Percentiles rank a stretch among this genome's conserved stretches.
phyloP scores from a whole-genome alignment of 2,329 filamentous ascomycete genomes.

The Stemphylium lycopersici region DNA sequence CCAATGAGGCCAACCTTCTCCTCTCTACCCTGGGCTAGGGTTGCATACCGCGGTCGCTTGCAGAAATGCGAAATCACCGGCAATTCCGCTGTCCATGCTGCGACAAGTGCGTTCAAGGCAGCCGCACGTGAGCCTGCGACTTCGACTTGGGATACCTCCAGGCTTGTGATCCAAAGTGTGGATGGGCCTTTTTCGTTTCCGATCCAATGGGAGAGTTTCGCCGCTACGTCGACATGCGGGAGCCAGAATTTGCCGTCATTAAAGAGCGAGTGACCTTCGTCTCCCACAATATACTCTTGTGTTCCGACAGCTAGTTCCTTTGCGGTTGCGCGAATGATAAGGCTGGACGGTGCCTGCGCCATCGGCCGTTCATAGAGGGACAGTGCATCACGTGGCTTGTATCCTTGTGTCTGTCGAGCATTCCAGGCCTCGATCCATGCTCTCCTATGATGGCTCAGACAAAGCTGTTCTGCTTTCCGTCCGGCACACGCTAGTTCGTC shows the following conservation, averaged over 20 bases:
- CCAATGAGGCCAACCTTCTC: conserved; percentile 21
- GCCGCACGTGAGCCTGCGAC: conserved; percentile 14
- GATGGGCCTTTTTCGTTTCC: not conserved
- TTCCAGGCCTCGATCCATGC: not conserved
- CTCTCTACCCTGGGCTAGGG: not conserved
- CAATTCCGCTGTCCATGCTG: conserved; percentile 18
- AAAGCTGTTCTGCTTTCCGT: not conserved
- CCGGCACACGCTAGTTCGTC: not conserved
- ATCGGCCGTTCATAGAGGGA: not conserved
- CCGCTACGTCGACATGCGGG: conserved; percentile 1
- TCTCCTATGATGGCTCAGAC: not conserved
- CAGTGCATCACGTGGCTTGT: not conserved
- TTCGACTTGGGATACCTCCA: not conserved
- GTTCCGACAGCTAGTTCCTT: not conserved
- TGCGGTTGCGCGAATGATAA: not conserved
- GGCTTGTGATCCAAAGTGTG: conserved; percentile 16
- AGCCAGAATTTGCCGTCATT: conserved; percentile 14
- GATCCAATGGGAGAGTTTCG: conserved; percentile 12
- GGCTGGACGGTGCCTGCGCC: not conserved
- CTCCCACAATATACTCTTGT: conserved; percentile 11
- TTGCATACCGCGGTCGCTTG: conserved; percentile 6
- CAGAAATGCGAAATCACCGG: conserved; percentile 27
- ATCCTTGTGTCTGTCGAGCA: not conserved
- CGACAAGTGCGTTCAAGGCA: conserved; percentile 8
- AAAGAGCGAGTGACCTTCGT: conserved; percentile 20